A percentile compares a stretch with the other conserved stretches of the same genome.
Conservation (phyloP, 306 rosid genomes). For the Pyrus bretschneideri region DNA sequence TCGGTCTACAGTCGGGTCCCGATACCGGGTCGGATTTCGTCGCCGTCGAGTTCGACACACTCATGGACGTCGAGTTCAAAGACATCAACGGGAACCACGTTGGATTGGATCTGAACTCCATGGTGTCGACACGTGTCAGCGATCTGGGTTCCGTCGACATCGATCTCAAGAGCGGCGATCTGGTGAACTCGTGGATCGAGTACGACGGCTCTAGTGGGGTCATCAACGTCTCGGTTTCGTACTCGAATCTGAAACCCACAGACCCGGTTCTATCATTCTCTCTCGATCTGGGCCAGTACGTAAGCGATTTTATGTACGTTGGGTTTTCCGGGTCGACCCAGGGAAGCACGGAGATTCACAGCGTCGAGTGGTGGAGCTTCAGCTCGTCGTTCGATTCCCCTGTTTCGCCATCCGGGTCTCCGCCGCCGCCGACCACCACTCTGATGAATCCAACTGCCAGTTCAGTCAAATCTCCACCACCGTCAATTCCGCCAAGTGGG, state of each 20-base stretch:
- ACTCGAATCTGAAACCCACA: constrained; percentile 79
- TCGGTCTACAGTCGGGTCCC: constrained; percentile 42
- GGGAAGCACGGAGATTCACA: constrained; percentile 88
- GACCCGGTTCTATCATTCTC: constrained; percentile 55
- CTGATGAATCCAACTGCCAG: constrained; percentile 63
- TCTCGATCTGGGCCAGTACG: constrained; percentile 60
- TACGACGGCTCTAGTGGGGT: constrained; percentile 52
- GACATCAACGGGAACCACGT: constrained; percentile 96
- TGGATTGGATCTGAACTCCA: constrained; percentile 75
- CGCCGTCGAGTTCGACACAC: constrained; percentile 92
- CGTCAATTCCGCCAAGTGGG: constrained; percentile 55
- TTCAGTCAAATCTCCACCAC: constrained; percentile 51
- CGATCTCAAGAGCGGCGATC: constrained; percentile 81
- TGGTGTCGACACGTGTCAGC: constrained; percentile 50
- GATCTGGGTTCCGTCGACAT: constrained; percentile 52
- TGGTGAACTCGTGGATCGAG: constrained; percentile 86
- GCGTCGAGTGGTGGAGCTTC: constrained; percentile 92
- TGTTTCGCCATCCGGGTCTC: constrained; percentile 9
- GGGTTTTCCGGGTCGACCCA: constrained; percentile 97
- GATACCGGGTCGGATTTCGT: constrained; percentile 29
- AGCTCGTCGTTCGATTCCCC: constrained; percentile 51
- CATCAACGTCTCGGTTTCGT: constrained; percentile 65
- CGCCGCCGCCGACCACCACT: constrained; percentile 62
- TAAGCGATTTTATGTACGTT: constrained; percentile 83
- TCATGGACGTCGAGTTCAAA: constrained; percentile 81